These are phyloP conservation scores for Candida wancherniae DNA, from an alignment of 805 yeast species.

Conservation along the genomic window DNA sequence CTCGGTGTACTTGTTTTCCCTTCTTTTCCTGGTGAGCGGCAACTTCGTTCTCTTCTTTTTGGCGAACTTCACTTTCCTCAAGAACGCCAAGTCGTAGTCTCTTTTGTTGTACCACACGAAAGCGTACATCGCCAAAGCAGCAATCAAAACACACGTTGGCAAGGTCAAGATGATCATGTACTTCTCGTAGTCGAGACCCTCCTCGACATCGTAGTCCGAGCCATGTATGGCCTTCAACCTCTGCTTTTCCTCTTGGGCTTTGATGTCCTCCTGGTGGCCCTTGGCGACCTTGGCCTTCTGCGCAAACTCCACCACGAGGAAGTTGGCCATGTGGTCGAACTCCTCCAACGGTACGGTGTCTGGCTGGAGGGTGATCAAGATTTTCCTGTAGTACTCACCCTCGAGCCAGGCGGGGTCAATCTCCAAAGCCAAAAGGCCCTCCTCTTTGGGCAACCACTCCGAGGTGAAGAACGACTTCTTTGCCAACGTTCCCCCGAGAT, in stretches of 20 bases:
- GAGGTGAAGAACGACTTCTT: slow-evolving; percentile 54
- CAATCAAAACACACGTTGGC: slow-evolving; percentile 60
- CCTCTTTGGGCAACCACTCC: slow-evolving; percentile 61
- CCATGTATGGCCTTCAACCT: slow-evolving; percentile 21
- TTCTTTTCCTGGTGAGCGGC: slow-evolving; percentile 19
- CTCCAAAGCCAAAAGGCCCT: slow-evolving; percentile 63
- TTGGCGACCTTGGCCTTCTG: slow-evolving; percentile 53
- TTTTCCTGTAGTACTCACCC: slow-evolving; percentile 48
- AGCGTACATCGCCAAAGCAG: slow-evolving; percentile 59
- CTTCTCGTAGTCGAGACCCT: slow-evolving; percentile 49
- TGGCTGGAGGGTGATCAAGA: slow-evolving; percentile 71
- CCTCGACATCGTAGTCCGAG: slow-evolving; percentile 39
- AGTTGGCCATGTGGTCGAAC: slow-evolving; percentile 47
- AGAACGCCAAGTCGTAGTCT: slow-evolving; percentile 37
- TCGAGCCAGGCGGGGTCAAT: slow-evolving; percentile 60
- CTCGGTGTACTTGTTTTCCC: slow-evolving; percentile 19
- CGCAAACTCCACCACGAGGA: slow-evolving; percentile 41
- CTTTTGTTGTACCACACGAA: slow-evolving; percentile 52
- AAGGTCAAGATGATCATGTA: slow-evolving; percentile 62
- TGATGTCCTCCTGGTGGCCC: slow-evolving; percentile 41
- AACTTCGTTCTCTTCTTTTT: slow-evolving; percentile 17
- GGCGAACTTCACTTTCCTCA: slow-evolving; percentile 29
- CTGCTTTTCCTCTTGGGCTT: slow-evolving; percentile 30
- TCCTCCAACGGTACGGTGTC: slow-evolving; percentile 61
- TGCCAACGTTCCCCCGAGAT: slow-evolving; percentile 33